Evolutionary conservation across 768 basidiomycete species (phyloP), one percentile per base, ranked within the genome.

Genomic region (Dendrothele bispora): DNA sequence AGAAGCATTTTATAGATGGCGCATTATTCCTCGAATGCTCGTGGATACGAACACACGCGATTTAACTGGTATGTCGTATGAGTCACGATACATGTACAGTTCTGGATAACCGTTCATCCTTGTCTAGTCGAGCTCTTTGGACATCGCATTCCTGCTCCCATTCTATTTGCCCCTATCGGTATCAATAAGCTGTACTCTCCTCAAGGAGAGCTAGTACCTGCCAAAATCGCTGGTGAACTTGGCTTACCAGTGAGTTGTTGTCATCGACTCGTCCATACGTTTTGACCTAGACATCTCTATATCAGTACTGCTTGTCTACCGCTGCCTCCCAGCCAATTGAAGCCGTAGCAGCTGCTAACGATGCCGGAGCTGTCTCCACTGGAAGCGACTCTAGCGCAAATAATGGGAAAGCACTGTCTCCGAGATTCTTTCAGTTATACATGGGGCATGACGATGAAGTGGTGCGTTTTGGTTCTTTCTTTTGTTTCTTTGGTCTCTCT

Each of bases 391-490:
- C 71, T 45, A 67, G 64, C 53, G 73, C 70, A 48, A 55, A 58
- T 18, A 66, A 71, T 18, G 67, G 65, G 14, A 56, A 63, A 40
- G 64, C 67, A 11, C 61, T 65, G 27, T 64, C 67, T 18, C 73
- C 74, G 2, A 65, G 76, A n/a, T 79, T 77, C 55, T 81, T 75
- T 67, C 78, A 79, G 62, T 61, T 81, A 15, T 80, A 81, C 53
- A 75, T 75, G 71, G 73, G 75, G 1, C 77, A 77, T 49, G 75
- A 79, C 47, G 77, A 78, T 39, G 77, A 78, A 24, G 54, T 79
- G 21, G 73, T 73, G 30, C 43, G 67, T 53, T 18, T 12, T 0
- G 18, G n/a, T 32, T 22, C 40, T 10, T 21, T 2, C 5, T 3
- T 28, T 15, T 27, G 3, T 20, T 34, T 15, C 35, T 5, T 8